phyloP scores from a whole-genome alignment of 192 early-diverging fungal species.

The Coemansia sp. region DNA sequence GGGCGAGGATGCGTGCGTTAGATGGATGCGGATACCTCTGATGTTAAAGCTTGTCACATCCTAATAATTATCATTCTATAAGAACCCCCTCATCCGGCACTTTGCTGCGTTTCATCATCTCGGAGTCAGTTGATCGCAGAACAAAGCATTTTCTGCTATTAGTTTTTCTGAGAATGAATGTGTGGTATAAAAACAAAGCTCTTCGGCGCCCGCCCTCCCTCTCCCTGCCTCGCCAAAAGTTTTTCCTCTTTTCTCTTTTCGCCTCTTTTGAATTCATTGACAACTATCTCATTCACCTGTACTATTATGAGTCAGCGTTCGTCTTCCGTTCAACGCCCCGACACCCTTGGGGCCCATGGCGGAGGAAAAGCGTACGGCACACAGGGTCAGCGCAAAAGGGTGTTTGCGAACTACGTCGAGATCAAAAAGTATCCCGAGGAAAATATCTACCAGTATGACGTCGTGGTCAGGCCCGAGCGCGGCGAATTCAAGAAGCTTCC shows the following conservation, averaged over 20 bases:
- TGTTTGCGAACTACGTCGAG: conserved; percentile 81
- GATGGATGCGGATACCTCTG: no score
- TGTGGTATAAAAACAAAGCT: not conserved
- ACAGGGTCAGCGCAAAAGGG: conserved; percentile 47
- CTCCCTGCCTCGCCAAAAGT: not conserved
- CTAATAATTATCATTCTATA: no score
- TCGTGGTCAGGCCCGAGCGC: conserved; percentile 68
- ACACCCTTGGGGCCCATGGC: not conserved
- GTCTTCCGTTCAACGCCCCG: not conserved
- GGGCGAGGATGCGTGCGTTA: no score
- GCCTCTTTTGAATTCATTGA: not conserved
- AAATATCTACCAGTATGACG: conserved; percentile 89
- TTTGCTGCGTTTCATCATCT: not conserved
- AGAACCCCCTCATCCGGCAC: not conserved
- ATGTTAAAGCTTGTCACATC: not conserved
- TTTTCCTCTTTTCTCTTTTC: not conserved
- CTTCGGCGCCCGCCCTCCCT: not conserved
- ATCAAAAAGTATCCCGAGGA: conserved; percentile 65
- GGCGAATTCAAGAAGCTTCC: conserved; percentile 38
- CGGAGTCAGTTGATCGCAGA: not conserved
- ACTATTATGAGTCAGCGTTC: not conserved
- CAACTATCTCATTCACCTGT: not conserved
- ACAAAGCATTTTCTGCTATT: not conserved
- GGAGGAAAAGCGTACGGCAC: conserved; percentile 36
- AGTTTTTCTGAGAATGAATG: not conserved